Base-by-base conservation (phyloP, 305 asterid species). In the Fraxinus sp. region DNA sequence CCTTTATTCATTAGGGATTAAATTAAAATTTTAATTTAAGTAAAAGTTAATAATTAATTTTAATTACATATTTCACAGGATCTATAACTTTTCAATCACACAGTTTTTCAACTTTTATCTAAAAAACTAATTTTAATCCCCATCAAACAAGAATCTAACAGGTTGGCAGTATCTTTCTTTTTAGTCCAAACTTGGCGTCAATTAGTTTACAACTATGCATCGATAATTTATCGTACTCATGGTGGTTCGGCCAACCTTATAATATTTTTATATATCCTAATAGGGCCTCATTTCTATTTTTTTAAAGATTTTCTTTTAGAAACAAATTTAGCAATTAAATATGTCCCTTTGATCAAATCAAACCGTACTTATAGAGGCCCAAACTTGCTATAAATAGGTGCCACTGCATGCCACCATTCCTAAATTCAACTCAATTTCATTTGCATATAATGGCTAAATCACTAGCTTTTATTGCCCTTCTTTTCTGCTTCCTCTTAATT, bases 401-500 rank as follows among this genome's bases (percentile, higher is more conserved):
- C 16, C 62, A 13, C 62, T 52, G 16, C 52, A 41, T 41, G 52
- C 52, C 6, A 46, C 13, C 62, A 14, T 4, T 52, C 20, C 62
- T 52, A 1, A 14, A 52, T 52, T 16, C 20, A 3, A 11, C 24
- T n/a, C 66, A 55, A 55, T 16, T 55, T 16, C 24, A 55, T 18
- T 55, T 16, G 2, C 66, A 5, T 55, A 16, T 0, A n/a, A 16
- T n/a, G 92, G 84, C 87, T 7, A 86, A 86, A 68, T 64, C 79
- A 9, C 79, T 13, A 41, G 9, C 75, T n/a, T 66, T 86, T 24
- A 14, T 86, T 81, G 89, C 82, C 75, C 75, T 87, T 84, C 80
- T 87, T 83, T 80, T 80, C 37, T 84, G 90, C 87, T 79, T 89
- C 66, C 88, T 89, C 80, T 87, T 89, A 87, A 81, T 89, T 43